These are phyloP conservation scores for Daldinia grandis DNA, from an alignment of 495 filamentous ascomycete genomes.

Conservation along the genomic window DNA sequence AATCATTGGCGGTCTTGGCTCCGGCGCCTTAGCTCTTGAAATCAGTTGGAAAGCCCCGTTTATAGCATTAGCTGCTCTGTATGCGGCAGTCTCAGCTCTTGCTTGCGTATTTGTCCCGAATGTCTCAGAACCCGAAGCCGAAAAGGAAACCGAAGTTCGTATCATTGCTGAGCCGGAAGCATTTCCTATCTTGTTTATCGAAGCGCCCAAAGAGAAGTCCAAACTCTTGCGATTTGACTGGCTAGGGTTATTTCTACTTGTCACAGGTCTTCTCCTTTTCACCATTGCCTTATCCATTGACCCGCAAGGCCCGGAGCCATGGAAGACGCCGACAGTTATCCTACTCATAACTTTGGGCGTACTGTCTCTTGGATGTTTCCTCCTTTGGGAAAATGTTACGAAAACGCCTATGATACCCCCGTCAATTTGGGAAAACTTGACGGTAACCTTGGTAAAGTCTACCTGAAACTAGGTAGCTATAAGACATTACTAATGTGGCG, in stretches of 20 bases:
- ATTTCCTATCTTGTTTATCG: slow-evolving; percentile 64
- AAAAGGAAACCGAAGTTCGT: slow-evolving; percentile 45
- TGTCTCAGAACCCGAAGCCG: slow-evolving; percentile 29
- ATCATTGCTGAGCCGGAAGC: slow-evolving; percentile 59
- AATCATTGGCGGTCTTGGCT: slow-evolving; percentile 67
- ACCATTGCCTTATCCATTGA: slow-evolving; percentile 48
- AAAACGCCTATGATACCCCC: slow-evolving; percentile 47
- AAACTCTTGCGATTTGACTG: slow-evolving; percentile 46
- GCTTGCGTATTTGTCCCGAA: slow-evolving; percentile 42
- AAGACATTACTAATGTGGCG: background rate
- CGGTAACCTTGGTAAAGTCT: slow-evolving; percentile 44
- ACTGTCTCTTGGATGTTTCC: slow-evolving; percentile 59
- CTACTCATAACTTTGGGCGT: slow-evolving; percentile 64
- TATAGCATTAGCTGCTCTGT: slow-evolving; percentile 65
- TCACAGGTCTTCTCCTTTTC: slow-evolving; percentile 47
- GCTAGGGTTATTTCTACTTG: slow-evolving; percentile 42
- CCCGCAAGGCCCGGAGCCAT: slow-evolving; percentile 55
- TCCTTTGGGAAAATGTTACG: slow-evolving; percentile 61
- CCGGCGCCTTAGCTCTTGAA: slow-evolving; percentile 62
- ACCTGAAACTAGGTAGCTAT: background rate
- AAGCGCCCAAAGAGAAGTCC: slow-evolving; percentile 53
- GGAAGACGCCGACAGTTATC: slow-evolving; percentile 66
- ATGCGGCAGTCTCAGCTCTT: slow-evolving; percentile 30
- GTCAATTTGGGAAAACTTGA: slow-evolving; percentile 47
- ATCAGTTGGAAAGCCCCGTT: slow-evolving; percentile 68